Conservation (phyloP, 140 eudicot species). For the Ambrosia hybrid region DNA sequence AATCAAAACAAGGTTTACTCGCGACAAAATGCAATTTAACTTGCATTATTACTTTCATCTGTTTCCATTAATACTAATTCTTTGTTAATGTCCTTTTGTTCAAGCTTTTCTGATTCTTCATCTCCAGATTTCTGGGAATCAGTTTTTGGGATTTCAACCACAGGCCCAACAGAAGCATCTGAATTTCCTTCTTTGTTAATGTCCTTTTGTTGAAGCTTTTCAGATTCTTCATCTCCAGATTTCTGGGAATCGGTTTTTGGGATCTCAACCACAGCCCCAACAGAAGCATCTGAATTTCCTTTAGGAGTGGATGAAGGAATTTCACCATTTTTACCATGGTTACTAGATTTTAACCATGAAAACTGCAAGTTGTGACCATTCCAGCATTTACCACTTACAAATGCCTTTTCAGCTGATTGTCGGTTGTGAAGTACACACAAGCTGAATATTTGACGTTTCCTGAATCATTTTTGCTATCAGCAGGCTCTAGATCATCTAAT, state of each 20-base stretch:
- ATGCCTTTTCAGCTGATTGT: constrained; percentile 81
- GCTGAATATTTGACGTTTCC: constrained; percentile 49
- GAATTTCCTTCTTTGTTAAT: constrained; percentile 41
- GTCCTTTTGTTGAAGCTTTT: constrained; percentile 42
- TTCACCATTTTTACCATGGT: constrained; percentile 45
- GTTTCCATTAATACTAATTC: constrained; percentile 17
- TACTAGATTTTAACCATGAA: constrained; percentile 62
- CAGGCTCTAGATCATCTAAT: constrained; percentile 51
- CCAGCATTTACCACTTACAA: constrained; percentile 67
- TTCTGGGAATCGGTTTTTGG: constrained; percentile 35
- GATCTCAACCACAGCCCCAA: constrained; percentile 35
- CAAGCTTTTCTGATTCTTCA: constrained; percentile 46
- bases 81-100: constrained; percentile 51
- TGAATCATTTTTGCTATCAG: constrained; percentile 37
- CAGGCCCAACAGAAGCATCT: constrained; percentile 41
- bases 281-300: constrained; percentile 40
- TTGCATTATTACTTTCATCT: constrained; percentile 44
- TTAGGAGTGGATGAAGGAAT: constrained; percentile 44
- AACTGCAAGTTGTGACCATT: constrained; percentile 79
- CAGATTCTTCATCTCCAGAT: constrained; percentile 46
- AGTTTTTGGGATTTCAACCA: constrained; percentile 32
- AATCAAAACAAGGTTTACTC: constrained; percentile 31
- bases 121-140: constrained; percentile 41
- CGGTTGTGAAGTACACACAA: constrained; percentile 66
- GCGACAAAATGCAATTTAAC: constrained; percentile 29